Evolutionary conservation across 768 basidiomycete species (phyloP), one percentile per base, ranked within the genome.

Genomic region (Udeniomyces megalosporus): DNA sequence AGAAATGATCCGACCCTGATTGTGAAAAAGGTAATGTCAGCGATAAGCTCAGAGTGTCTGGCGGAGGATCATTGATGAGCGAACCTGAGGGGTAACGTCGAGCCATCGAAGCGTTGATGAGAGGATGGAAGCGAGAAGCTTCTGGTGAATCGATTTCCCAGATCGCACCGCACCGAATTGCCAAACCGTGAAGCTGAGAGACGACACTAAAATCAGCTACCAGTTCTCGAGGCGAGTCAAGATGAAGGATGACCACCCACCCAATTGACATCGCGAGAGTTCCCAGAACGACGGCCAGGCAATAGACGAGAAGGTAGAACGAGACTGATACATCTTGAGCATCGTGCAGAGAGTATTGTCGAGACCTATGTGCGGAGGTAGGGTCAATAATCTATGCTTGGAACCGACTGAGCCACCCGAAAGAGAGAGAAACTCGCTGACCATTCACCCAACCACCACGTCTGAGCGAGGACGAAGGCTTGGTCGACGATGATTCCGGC

Each of bases 1-100:
- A 31, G 82, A 75, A 46, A 84, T 80, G 55, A 86, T 79, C 4
- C 84, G 79, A n/a, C 79, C 78, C 0, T 75, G 75, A 70, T 34
- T 53, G 31, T 8, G 24, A 5, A 47, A 7, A 47, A 35, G 4
- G 32, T 11, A 17, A n/a, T n/a, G n/a, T n/a, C n/a, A 53, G 31
- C 32, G 24, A 22, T n/a, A 15, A 28, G 15, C 32, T 22, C 28
- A 32, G 29, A 35, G 32, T 17, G 32, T 12, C 4, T n/a, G 20
- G 32, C 5, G n/a, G 10, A n/a, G 10, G 3, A 17, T n/a, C 15
- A 31, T 15, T 3, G 32, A 32, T 31, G 3, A 10, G 51, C 3
- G 29, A n/a, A 35, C 5, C 4, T 8, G 24, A 44, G 24, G n/a
- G 26, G 32, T 38, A 17, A 56, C 54, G 64, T 81, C 80, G 10